Evolutionary conservation across 345 rosid genomes (phyloP).

Genomic region (Arabidopsis suecica): DNA sequence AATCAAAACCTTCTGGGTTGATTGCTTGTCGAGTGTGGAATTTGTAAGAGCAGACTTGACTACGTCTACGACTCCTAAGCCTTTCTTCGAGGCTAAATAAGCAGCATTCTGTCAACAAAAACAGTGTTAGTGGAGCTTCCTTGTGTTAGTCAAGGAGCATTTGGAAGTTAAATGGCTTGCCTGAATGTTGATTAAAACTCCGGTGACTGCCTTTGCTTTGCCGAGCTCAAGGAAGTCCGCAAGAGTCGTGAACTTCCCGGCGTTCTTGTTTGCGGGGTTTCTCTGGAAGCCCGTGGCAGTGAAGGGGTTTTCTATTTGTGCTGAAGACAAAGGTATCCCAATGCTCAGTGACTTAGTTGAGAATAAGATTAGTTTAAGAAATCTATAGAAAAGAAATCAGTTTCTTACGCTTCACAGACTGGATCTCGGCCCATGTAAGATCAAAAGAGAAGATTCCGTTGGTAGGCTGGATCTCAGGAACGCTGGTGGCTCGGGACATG

Average conservation of each 20-base stretch:
- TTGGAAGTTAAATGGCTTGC: slow-evolving; percentile 40
- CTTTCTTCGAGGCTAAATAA: slow-evolving; percentile 84
- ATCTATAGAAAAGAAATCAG: background rate
- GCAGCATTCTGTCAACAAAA: slow-evolving; percentile 68
- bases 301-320: slow-evolving; percentile 71
- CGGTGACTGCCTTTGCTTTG: slow-evolving; percentile 70
- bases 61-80: slow-evolving; percentile 62
- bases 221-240: slow-evolving; percentile 72
- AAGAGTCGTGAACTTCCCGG: slow-evolving; percentile 69
- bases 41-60: slow-evolving; percentile 60
- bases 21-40: slow-evolving; percentile 72
- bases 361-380: slow-evolving; percentile 1
- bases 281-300: slow-evolving; percentile 44
- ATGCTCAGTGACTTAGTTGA: background rate
- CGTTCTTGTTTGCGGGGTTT: slow-evolving; percentile 69
- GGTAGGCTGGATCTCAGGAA: slow-evolving; percentile 69
- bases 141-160: background rate
- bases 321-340: slow-evolving; percentile 52
- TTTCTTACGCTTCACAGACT: slow-evolving; percentile 70
- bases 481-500: slow-evolving; percentile 54
- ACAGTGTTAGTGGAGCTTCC: background rate
- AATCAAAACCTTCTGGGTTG: slow-evolving; percentile 72
- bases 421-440: slow-evolving; percentile 85
- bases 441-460: slow-evolving; percentile 87
- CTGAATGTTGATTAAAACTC: slow-evolving; percentile 76